Evolutionary conservation across 2,329 filamentous ascomycete genomes (phyloP).

Genomic region (Emergomyces orientalis): DNA sequence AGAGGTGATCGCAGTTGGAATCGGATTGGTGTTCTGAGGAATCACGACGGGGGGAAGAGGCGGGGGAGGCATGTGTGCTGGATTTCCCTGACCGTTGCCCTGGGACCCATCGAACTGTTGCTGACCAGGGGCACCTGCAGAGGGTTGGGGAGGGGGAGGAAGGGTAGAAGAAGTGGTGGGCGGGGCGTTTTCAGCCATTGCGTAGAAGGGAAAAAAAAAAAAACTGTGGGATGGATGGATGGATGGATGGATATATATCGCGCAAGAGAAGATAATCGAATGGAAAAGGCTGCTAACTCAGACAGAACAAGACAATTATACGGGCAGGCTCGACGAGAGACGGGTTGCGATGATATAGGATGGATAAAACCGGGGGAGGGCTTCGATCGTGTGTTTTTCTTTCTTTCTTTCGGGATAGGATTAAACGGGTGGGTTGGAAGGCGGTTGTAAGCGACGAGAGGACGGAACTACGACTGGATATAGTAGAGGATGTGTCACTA

Average conservation of each 20-base stretch:
- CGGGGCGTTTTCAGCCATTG: conserved; percentile 70
- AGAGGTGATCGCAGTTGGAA: conserved; percentile 84
- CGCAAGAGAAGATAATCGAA: conserved; percentile 17
- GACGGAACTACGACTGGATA: too few relatives aligned
- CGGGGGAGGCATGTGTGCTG: conserved; percentile 77
- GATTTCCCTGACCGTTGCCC: conserved; percentile 57
- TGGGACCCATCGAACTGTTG: conserved; percentile 61
- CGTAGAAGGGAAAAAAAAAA: conserved; percentile 22
- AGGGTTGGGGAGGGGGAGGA: conserved; percentile 58
- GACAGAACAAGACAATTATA: background rate
- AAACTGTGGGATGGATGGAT: too few relatives aligned
- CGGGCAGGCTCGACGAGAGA: conserved; percentile 10
- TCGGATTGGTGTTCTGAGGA: conserved; percentile 90
- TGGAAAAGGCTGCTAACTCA: conserved; percentile 18
- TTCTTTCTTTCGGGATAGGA: background rate
- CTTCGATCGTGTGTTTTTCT: background rate
- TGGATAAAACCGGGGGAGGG: background rate
- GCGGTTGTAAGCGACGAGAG: too few relatives aligned
- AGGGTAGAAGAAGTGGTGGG: conserved; percentile 55
- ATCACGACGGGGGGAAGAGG: conserved; percentile 77
- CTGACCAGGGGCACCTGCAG: conserved; percentile 60
- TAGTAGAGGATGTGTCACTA: too few relatives aligned
- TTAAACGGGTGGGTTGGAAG: background rate
- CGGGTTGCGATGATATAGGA: background rate
- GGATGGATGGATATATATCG: conserved; percentile 8